Percentiles rank a stretch among this genome's conserved stretches.
Conservation (phyloP, 2,329 filamentous ascomycete genomes). For the Tolypocladium album region DNA sequence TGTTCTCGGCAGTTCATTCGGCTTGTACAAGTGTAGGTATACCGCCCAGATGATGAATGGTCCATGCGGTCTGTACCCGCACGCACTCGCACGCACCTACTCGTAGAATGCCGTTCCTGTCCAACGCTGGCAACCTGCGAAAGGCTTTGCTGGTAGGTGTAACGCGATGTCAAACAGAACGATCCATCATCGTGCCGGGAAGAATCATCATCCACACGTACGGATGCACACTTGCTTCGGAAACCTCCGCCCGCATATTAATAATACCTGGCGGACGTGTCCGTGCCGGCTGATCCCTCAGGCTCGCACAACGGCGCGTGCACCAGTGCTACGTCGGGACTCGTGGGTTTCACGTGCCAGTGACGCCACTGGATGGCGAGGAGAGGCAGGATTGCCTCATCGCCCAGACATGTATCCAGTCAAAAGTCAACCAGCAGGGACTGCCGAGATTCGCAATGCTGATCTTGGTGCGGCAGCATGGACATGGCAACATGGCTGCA, state of each 20-base stretch:
- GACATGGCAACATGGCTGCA: background rate
- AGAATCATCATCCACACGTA: background rate
- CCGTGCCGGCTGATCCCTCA: background rate
- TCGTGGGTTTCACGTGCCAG: background rate
- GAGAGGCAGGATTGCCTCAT: background rate
- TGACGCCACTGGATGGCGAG: background rate
- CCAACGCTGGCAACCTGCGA: background rate
- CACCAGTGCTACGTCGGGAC: background rate
- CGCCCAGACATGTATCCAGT: background rate
- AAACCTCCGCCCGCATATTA: background rate
- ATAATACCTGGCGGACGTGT: background rate
- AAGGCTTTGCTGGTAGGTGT: background rate
- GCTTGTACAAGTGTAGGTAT: background rate
- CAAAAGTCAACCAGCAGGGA: background rate
- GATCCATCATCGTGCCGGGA: background rate
- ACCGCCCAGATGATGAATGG: background rate
- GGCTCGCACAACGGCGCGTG: background rate
- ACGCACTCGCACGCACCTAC: background rate
- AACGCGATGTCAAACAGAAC: background rate
- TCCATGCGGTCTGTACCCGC: background rate
- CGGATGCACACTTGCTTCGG: too few relatives aligned
- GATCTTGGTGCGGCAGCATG: background rate
- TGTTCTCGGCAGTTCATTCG: background rate
- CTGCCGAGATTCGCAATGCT: background rate
- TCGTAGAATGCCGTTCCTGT: background rate